Base-by-base conservation (phyloP, 495 filamentous ascomycete species). In the Xylona heveae region DNA sequence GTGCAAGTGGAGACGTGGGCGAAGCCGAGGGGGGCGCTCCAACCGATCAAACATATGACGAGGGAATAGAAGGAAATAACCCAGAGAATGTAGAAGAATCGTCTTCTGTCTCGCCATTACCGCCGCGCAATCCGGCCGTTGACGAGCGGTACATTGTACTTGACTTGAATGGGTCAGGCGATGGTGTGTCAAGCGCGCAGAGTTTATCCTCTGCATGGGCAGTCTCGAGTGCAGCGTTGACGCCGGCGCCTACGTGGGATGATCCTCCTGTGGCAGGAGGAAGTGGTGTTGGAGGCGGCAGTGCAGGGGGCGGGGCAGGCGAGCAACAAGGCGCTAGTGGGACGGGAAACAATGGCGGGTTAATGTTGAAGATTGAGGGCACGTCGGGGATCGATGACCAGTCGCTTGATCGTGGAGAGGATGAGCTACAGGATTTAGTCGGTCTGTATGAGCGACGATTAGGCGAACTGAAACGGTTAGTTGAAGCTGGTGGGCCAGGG, bases 341-440 rank as follows among this genome's bases (percentile, higher is more conserved):
- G n/a, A n/a, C n/a, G n/a, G 19, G 31, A 7, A 33, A 23, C 20
- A 19, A 4, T 5, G 10, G 22, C 19, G 56, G 62, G 0, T 41
- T 75, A 34, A 78, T 83, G 67, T 49, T 83, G 20, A 62, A 62
- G 25, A 71, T 84, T 27, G 66, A 74, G 22, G 78, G 78, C 1
- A 57, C 51, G 0, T 35, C 41, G 44, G 14, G 29, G 8, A 17
- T 35, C 28, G 33, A 36, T 19, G 17, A 30, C 46, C 59, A 42
- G 22, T 54, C 59, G 26, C 59, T 62, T 40, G 52, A 13, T 17
- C n/a, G 31, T n/a, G 6, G 31, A 24, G 14, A 33, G 20, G 19
- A 14, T 4, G 36, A 27, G 9, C 25, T 26, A 18, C 22, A 62
- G 20, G 59, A 57, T 20, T 56, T 82, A 53, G 55, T 77, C 38